Percentiles rank a stretch among this genome's conserved stretches.
These are phyloP conservation scores for Aurantiochytrium sp. DNA, from an alignment of 108 stramenopile species.

Conservation along the genomic window DNA sequence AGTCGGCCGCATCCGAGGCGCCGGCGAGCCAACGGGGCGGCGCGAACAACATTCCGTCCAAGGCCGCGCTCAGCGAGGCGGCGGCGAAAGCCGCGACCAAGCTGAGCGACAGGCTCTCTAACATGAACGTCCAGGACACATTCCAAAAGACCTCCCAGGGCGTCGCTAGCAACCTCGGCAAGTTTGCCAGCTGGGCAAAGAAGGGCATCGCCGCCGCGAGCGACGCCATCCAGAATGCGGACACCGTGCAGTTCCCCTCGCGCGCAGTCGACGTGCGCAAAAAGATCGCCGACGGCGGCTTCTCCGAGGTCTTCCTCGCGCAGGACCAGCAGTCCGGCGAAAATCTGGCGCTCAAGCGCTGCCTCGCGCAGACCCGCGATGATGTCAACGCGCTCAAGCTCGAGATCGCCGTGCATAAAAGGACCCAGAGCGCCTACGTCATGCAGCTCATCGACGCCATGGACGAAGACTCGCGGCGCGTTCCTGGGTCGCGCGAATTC, in stretches of 20 bases:
- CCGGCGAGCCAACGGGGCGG: too few relatives aligned
- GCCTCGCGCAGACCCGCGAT: neutral
- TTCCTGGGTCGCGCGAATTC: neutral
- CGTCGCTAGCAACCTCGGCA: neutral
- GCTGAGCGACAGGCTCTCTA: neutral
- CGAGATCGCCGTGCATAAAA: neutral
- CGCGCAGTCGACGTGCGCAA: neutral
- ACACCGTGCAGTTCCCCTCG: neutral
- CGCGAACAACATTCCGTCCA: too few relatives aligned
- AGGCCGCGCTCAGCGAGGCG: neutral
- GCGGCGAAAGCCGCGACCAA: neutral
- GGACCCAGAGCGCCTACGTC: neutral
- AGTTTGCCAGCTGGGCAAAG: constrained; percentile 24
- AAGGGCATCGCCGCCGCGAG: constrained; percentile 21
- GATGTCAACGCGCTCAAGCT: neutral
- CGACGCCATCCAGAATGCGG: neutral
- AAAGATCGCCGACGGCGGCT: constrained; percentile 26
- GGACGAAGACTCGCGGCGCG: neutral
- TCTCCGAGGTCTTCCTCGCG: neutral
- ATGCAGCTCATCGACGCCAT: neutral
- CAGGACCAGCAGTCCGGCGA: neutral
- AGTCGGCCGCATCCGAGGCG: too few relatives aligned
- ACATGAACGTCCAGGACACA: neutral
- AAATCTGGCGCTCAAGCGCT: neutral
- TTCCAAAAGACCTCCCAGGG: constrained; percentile 18